Evolutionary conservation across 2,329 filamentous ascomycete species (phyloP).

Genomic region (Basipetospora chlamydospora): DNA sequence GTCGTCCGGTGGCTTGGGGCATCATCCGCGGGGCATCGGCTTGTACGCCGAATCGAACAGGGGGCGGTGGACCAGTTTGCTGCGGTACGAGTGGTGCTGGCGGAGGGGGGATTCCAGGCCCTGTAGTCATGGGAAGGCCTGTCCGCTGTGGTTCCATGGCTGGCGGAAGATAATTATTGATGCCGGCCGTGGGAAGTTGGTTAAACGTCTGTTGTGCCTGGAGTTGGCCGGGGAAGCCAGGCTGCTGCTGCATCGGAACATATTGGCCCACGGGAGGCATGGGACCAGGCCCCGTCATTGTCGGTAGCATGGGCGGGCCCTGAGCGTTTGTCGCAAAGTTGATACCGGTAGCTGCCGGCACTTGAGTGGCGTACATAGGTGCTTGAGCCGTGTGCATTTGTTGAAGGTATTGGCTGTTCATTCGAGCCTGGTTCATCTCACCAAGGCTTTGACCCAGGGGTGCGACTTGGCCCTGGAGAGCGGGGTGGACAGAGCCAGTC

Average conservation of each 20-base stretch:
- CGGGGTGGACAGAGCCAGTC: conserved; percentile 44
- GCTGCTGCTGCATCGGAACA: conserved; percentile 41
- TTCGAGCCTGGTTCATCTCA: conserved; percentile 52
- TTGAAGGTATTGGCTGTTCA: conserved; percentile 45
- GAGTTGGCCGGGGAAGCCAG: conserved; percentile 37
- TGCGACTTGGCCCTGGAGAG: conserved; percentile 44
- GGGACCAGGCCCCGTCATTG: conserved; percentile 31
- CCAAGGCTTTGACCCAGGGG: conserved; percentile 63
- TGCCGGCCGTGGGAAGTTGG: conserved; percentile 17
- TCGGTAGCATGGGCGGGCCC: conserved; percentile 20
- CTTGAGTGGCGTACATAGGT: conserved; percentile 18
- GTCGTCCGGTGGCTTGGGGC: conserved; percentile 74
- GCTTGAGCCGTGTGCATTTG: conserved; percentile 28
- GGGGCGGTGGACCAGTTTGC: conserved; percentile 56
- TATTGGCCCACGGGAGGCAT: conserved; percentile 23
- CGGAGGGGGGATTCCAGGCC: background rate
- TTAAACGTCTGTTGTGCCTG: conserved; percentile 32
- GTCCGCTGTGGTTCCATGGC: conserved; percentile 47
- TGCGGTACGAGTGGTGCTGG: conserved; percentile 16
- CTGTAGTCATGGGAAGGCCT: conserved; percentile 23
- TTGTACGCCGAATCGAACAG: conserved; percentile 75
- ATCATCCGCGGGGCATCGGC: conserved; percentile 59
- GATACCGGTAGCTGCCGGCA: conserved; percentile 1
- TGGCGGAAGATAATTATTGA: conserved; percentile 30
- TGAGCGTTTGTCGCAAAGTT: conserved; percentile 10